Conservation (phyloP, 257 asterid genomes). For the Solanum corneliomulleri region DNA sequence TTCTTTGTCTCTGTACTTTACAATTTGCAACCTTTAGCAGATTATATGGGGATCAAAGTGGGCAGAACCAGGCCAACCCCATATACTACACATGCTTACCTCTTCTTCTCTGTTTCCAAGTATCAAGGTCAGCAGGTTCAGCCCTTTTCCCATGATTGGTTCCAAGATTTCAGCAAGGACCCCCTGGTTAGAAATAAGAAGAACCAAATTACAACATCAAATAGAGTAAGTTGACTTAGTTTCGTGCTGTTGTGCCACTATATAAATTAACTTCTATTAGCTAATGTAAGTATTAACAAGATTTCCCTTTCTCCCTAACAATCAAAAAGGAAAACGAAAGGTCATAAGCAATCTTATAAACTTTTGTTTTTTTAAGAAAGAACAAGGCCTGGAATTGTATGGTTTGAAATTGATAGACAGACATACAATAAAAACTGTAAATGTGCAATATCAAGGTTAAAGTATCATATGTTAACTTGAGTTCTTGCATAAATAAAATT, state of each 20-base stretch:
- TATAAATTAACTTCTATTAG: background rate
- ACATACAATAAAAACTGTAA: background rate
- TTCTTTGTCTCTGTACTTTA: no score
- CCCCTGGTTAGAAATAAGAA: conserved; percentile 40
- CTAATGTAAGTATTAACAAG: background rate
- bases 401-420: background rate
- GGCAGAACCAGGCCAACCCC: background rate
- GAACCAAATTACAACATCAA: background rate
- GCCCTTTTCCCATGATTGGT: conserved; percentile 98
- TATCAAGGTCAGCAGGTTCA: conserved; percentile 93
- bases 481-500: background rate
- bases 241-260: background rate
- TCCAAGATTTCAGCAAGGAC: conserved; percentile 97
- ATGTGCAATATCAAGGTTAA: background rate
- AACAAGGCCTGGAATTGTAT: background rate
- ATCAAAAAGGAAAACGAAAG: background rate
- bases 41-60: background rate
- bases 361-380: background rate
- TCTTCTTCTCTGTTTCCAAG: conserved; percentile 98
- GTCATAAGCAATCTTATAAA: background rate
- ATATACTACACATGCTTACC: conserved; percentile 21
- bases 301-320: background rate
- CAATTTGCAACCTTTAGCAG: background rate
- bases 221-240: background rate
- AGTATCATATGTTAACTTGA: background rate